These are phyloP conservation scores for Apiotrichum porosum DNA, from an alignment of 1,284 basidiomycete species.

Conservation along the genomic window DNA sequence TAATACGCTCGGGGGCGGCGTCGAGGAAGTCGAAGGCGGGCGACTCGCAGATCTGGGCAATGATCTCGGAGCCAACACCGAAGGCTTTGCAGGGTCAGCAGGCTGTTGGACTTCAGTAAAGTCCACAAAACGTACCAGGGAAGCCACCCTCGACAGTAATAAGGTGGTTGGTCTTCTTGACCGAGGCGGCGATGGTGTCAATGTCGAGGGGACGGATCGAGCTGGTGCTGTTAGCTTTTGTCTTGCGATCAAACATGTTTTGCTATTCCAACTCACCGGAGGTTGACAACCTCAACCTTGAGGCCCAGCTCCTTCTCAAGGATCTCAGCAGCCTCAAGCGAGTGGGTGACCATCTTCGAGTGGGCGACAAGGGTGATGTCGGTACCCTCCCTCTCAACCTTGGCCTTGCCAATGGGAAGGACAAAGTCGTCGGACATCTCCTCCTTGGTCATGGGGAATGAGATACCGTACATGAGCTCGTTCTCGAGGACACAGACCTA, in stretches of 20 bases:
- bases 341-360: slow-evolving; percentile 91
- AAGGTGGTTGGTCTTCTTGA: slow-evolving; percentile 97
- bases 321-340: slow-evolving; percentile 84
- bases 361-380: slow-evolving; percentile 97
- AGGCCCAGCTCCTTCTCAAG: slow-evolving; percentile 90
- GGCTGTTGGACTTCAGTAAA: background rate
- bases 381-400: slow-evolving; percentile 86
- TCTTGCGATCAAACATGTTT: too few relatives aligned
- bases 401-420: slow-evolving; percentile 95
- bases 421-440: slow-evolving; percentile 92
- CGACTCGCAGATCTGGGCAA: slow-evolving; percentile 91
- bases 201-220: slow-evolving; percentile 84
- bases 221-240: slow-evolving; percentile 18
- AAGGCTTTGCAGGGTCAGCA: slow-evolving; percentile 57
- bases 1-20: slow-evolving; percentile 94
- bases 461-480: slow-evolving; percentile 96
- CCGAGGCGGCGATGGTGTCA: slow-evolving; percentile 87
- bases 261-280: slow-evolving; percentile 70
- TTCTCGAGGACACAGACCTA: slow-evolving; percentile 93
- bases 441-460: slow-evolving; percentile 92
- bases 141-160: slow-evolving; percentile 97
- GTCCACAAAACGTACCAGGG: slow-evolving; percentile 54
- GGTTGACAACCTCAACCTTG: slow-evolving; percentile 97
- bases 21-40: slow-evolving; percentile 96
- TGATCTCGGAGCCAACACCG: slow-evolving; percentile 97